Conservation (phyloP, 192 early-diverging fungal species). For the Diversispora epigaea region DNA sequence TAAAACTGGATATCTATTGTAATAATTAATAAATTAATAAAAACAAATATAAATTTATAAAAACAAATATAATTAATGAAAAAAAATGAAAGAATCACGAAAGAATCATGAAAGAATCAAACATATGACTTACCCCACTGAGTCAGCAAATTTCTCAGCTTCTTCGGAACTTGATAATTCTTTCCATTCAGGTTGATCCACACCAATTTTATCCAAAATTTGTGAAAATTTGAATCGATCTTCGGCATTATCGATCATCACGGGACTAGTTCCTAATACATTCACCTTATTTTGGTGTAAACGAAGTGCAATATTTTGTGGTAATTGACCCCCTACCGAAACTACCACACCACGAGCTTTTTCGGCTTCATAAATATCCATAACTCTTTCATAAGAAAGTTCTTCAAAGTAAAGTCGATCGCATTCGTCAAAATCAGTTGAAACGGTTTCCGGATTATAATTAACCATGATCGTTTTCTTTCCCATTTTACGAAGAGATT, state of each 20-base stretch:
- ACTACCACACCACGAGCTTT: conserved; percentile 83
- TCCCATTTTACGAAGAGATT: conserved; percentile 81
- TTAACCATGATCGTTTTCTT: conserved; percentile 99
- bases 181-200: conserved; percentile 97
- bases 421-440: conserved; percentile 98
- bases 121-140: conserved; percentile 55
- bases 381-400: conserved; percentile 87
- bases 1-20: conserved; percentile 77
- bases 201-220: conserved; percentile 92
- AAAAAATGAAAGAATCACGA: no score
- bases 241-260: conserved; percentile 96
- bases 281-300: conserved; percentile 89
- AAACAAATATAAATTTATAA: background rate
- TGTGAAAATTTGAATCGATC: conserved; percentile 98
- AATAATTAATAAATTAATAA: background rate
- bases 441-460: conserved; percentile 99
- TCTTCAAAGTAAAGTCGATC: conserved; percentile 98
- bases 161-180: conserved; percentile 88
- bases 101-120: background rate
- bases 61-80: no score
- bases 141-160: conserved; percentile 81
- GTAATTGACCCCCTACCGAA: conserved; percentile 96
- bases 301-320: conserved; percentile 96
- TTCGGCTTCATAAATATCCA: conserved; percentile 97
- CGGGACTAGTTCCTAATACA: conserved; percentile 93